Percentiles rank a stretch among this genome's conserved stretches.
Conservation (phyloP, 2,329 filamentous ascomycete genomes). For the Cladosporium sp. region DNA sequence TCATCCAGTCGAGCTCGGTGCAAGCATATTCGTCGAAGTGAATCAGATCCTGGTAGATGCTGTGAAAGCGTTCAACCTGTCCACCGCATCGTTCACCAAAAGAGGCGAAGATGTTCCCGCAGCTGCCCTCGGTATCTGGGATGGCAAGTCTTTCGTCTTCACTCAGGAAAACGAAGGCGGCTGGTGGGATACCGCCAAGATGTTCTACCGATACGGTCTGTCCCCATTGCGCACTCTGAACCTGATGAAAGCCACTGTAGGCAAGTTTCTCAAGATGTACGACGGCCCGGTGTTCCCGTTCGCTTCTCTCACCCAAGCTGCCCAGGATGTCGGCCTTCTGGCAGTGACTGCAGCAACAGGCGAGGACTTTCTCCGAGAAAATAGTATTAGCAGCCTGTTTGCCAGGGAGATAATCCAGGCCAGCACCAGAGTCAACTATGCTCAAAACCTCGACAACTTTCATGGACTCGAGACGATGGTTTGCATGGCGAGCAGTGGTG, state of each 20-base stretch:
- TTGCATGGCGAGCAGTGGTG: slow-evolving; percentile 83
- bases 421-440: slow-evolving; percentile 90
- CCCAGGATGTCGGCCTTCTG: slow-evolving; percentile 63
- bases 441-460: slow-evolving; percentile 78
- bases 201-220: slow-evolving; percentile 81
- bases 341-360: slow-evolving; percentile 68
- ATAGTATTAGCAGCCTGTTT: slow-evolving; percentile 65
- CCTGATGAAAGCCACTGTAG: slow-evolving; percentile 67
- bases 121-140: slow-evolving; percentile 72
- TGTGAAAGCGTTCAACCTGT: slow-evolving; percentile 66
- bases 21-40: slow-evolving; percentile 82
- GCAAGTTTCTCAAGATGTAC: slow-evolving; percentile 75
- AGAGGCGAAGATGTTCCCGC: slow-evolving; percentile 46
- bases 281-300: slow-evolving; percentile 81
- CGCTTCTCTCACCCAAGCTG: slow-evolving; percentile 64
- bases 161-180: slow-evolving; percentile 55
- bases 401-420: slow-evolving; percentile 82
- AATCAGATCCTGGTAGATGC: slow-evolving; percentile 81
- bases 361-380: slow-evolving; percentile 63
- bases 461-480: slow-evolving; percentile 90
- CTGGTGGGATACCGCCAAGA: slow-evolving; percentile 77
- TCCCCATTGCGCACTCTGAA: slow-evolving; percentile 70
- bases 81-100: slow-evolving; percentile 38
- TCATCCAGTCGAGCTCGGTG: slow-evolving; percentile 78
- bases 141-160: slow-evolving; percentile 72